phyloP scores from a whole-genome alignment of 495 filamentous ascomycete genomes.

The Penicillium subrubescens region DNA sequence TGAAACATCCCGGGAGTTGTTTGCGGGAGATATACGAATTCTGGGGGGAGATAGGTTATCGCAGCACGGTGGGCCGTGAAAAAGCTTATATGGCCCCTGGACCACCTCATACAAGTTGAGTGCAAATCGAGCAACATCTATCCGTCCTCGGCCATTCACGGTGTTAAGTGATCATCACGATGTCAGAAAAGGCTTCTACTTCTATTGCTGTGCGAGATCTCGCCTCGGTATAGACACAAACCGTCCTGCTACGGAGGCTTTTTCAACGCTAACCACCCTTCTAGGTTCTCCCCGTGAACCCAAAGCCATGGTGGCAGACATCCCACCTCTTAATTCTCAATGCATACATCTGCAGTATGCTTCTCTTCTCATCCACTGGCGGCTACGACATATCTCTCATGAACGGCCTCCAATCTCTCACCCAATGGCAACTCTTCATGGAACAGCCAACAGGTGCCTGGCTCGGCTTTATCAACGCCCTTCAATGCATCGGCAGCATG shows the following conservation, averaged over 20 bases:
- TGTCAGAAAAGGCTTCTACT: background rate
- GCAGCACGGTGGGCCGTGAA: background rate
- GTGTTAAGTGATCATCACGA: background rate
- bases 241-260: background rate
- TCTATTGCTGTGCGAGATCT: background rate
- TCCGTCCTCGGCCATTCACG: background rate
- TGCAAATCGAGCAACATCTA: background rate
- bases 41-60: background rate
- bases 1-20: background rate
- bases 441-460: constrained; percentile 50
- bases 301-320: background rate
- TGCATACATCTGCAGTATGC: background rate
- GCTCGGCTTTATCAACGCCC: constrained; percentile 59
- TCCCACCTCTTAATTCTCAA: background rate
- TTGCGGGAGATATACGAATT: background rate
- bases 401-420: constrained; percentile 40
- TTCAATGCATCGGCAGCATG: constrained; percentile 63
- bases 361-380: constrained; percentile 14
- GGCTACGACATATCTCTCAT: constrained; percentile 35
- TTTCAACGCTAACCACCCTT: background rate
- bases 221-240: background rate
- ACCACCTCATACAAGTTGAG: background rate
- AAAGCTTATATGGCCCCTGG: background rate
- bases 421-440: constrained; percentile 40
- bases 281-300: background rate